Conservation (phyloP, 2,329 filamentous ascomycete species). For the Scortechinia acanthostroma region DNA sequence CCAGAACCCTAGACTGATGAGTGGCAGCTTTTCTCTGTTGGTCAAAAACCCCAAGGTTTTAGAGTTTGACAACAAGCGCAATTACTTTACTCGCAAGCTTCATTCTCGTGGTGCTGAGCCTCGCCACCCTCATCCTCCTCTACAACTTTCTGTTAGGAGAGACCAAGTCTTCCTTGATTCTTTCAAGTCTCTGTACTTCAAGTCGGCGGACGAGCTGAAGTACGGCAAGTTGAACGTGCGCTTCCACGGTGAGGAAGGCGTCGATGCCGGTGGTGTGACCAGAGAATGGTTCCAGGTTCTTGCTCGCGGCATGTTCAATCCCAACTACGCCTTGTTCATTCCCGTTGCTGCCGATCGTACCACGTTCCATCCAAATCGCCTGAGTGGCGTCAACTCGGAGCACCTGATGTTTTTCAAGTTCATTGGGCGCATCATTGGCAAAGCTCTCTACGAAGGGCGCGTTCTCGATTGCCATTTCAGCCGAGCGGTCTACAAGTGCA, state of each 20-base stretch:
- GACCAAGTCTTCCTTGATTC: conserved; percentile 97
- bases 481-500: conserved; percentile 94
- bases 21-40: conserved; percentile 87
- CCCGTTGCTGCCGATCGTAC: conserved; percentile 95
- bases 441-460: conserved; percentile 91
- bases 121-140: conserved; percentile 55
- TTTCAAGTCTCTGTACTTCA: conserved; percentile 97
- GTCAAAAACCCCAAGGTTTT: conserved; percentile 98
- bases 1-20: conserved; percentile 97
- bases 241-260: conserved; percentile 94
- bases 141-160: conserved; percentile 84
- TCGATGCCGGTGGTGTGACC: conserved; percentile 94
- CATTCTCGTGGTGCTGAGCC: conserved; percentile 62
- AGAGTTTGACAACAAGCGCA: conserved; percentile 98
- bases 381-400: conserved; percentile 89
- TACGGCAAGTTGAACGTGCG: conserved; percentile 96
- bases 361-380: conserved; percentile 95
- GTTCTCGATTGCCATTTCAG: conserved; percentile 98
- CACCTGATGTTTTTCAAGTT: conserved; percentile 99
- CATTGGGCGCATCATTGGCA: conserved; percentile 95
- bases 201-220: conserved; percentile 93
- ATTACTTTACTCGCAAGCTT: conserved; percentile 92
- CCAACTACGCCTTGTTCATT: conserved; percentile 92
- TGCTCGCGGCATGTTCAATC: conserved; percentile 96
- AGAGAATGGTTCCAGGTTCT: conserved; percentile 99